Base-by-base conservation (phyloP, 1,284 basidiomycete genomes). In the Lentinula novae-zelandiae region DNA sequence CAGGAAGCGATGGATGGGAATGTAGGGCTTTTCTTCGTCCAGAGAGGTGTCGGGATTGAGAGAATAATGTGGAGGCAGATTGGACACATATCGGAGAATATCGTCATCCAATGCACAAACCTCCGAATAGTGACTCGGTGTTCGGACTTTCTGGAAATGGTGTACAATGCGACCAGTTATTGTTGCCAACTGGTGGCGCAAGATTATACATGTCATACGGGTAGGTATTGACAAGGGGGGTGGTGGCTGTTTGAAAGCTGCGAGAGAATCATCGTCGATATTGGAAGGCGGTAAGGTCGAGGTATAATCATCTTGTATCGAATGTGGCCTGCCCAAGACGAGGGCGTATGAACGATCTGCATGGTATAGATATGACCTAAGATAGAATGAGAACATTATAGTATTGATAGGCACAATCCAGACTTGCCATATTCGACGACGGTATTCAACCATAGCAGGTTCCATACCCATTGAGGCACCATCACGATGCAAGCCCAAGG, bases 141-240 rank as follows among this genome's bases (percentile, higher is more conserved):
- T 85, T 60, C 89, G 84, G 20, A 96, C 87, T 75, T 94, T 92
- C 73, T 98, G 96, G 75, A 96, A 98, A 73, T 96, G 93, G 69
- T 96, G 95, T 52, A 95, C 94, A 68, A 98, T 95, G 49, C 88
- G 86, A 31, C 95, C 96, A 64, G 96, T 96, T 63, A 96, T 91
- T 52, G 81, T 79, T 17, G 93, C 90, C 17, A 98, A 81, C 52
- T 85, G 82, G 69, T 96, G 91, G 39, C 95, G 83, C 39, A 98
- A 81, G 64, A 96, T 94, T 60, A 95, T 86, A 72, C 93, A 97
- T 0, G 93, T 93, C 78, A 92, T 91, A 3, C 80, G 81, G 0
- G 95, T 97, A 0, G 95, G 95, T 42, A 79, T 79, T 3, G 84
- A 82, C 27, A 92, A 72, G n/a, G 87, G 82, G 7, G 78, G 75